Conservation (phyloP, 495 filamentous ascomycete genomes). For the Xylaria acuta region DNA sequence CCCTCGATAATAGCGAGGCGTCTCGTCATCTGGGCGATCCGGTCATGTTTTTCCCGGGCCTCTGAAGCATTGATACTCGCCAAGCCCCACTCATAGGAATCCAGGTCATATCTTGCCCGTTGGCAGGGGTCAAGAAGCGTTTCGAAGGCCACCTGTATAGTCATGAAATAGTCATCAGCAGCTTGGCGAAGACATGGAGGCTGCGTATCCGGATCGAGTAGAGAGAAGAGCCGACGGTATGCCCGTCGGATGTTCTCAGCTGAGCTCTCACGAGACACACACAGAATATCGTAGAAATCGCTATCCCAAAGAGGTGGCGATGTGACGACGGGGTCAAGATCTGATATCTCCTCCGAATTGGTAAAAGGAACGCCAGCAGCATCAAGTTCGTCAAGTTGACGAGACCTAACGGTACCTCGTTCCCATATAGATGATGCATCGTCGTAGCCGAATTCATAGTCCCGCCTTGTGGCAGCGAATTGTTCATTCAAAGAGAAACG, state of each 20-base stretch:
- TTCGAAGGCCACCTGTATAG: neutral
- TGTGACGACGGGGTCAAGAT: neutral
- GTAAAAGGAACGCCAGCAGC: neutral
- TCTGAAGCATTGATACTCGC: neutral
- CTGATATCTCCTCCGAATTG: neutral
- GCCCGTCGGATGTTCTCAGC: slow-evolving; percentile 7
- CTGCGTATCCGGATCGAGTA: slow-evolving; percentile 10
- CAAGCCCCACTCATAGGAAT: neutral
- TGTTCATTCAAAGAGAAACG: neutral
- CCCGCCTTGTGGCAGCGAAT: neutral
- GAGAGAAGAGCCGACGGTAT: neutral
- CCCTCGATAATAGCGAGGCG: neutral
- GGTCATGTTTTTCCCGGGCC: neutral
- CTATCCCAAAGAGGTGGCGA: neutral
- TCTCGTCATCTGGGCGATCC: neutral
- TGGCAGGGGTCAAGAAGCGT: neutral
- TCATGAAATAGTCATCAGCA: slow-evolving; percentile 1
- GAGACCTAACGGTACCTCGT: neutral
- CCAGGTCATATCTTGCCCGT: neutral
- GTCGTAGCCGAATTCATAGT: neutral
- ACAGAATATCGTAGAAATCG: slow-evolving; percentile 7
- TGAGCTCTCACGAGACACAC: slow-evolving; percentile 7
- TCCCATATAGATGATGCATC: slow-evolving; percentile 5
- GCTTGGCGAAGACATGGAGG: slow-evolving; percentile 1
- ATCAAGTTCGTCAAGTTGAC: neutral